Evolutionary conservation across 148 eudicot species (phyloP), one percentile per base, ranked within the genome.

Genomic region (Silene uniflora): DNA sequence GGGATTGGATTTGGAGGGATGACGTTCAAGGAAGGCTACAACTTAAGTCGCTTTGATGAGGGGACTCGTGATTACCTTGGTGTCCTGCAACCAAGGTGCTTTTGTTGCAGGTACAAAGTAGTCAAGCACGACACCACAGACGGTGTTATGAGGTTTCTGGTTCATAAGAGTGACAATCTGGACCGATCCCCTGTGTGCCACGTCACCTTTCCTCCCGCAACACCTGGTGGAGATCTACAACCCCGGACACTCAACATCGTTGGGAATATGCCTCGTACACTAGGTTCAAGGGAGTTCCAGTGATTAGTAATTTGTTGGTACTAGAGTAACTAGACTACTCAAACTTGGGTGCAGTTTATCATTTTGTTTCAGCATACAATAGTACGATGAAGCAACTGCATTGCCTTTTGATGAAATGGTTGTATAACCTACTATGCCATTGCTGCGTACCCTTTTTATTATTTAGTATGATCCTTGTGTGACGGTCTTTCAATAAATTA

Each of bases 141-240:
- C 21, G 73, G 73, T 12, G 73, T 70, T 46, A 21, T 70, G 58
- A 70, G 73, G 19, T 70, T 70, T 1, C 32, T 70, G 49, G 73
- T 21, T 70, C 29, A 32, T 32, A 44, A 23, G 73, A 49, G 24
- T 49, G 25, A 44, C 3, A n/a, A n/a, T 3, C 5, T 18, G 7
- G 18, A 70, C 59, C 16, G 12, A 12, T 3, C 27, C 29, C 59
- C 73, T 7, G 59, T 21, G 7, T 22, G 21, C 3, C 73, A 70
- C 73, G 2, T 21, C 32, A 18, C 16, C 27, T 8, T 70, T 29
- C 73, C 73, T 70, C 12, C 63, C 0, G 25, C 63, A 6, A 6
- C 23, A 63, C 39, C 42, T 25, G 39, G 25, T 7, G 63, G 63
- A 7, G 25, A n/a, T 55, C 59, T 55, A 19, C 63, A 60, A 60